These are phyloP conservation scores for Globisporangium polare DNA, from an alignment of 352 stramenopile species.

Conservation along the genomic window DNA sequence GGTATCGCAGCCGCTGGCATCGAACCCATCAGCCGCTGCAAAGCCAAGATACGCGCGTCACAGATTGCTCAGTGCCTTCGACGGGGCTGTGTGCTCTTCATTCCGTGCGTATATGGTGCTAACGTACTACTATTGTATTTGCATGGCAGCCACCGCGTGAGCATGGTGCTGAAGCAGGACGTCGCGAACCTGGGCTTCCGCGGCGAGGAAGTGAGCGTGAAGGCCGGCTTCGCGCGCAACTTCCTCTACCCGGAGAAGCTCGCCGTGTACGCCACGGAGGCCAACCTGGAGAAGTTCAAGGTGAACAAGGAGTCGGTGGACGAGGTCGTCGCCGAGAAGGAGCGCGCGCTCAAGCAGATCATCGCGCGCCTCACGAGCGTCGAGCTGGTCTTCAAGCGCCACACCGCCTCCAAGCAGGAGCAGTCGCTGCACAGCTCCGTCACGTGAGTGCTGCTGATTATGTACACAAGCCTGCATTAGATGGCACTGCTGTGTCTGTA, in stretches of 20 bases:
- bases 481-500: background rate
- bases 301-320: conserved; percentile 41
- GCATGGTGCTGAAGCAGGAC: conserved; percentile 86
- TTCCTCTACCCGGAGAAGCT: conserved; percentile 93
- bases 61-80: background rate
- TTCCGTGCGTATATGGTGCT: background rate
- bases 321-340: conserved; percentile 16
- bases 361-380: conserved; percentile 54
- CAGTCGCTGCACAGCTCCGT: conserved; percentile 64
- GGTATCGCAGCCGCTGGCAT: background rate
- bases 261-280: conserved; percentile 90
- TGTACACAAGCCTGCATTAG: background rate
- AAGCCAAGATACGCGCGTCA: background rate
- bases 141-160: conserved; percentile 63
- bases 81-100: background rate
- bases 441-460: conserved; percentile 26
- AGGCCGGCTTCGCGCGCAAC: conserved; percentile 93
- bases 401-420: conserved; percentile 60
- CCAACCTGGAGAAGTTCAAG: conserved; percentile 87
- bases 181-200: conserved; percentile 81
- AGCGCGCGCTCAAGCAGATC: conserved; percentile 45
- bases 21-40: background rate
- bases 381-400: conserved; percentile 76
- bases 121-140: background rate
- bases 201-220: conserved; percentile 90